Base-by-base conservation (phyloP, 2,329 filamentous ascomycete species). In the Fusarium sp. region DNA sequence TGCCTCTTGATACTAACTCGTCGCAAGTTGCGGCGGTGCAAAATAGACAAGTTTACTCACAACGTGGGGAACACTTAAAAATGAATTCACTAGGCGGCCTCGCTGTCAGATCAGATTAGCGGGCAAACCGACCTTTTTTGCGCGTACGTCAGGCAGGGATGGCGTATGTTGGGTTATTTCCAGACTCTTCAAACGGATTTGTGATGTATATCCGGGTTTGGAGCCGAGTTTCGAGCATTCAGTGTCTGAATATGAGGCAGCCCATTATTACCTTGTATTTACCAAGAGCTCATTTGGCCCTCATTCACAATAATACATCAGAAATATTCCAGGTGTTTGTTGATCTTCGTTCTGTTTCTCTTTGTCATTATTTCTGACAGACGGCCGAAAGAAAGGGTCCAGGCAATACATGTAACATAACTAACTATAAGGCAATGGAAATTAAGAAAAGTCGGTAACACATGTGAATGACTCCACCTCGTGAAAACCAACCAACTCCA, bases 21-120 rank as follows among this genome's bases (percentile, higher is more conserved):
- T 9, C 9, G 34, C 34, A 32, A 15, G 28, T 36, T n/a, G 34
- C 9, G 34, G 34, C 34, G 17, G 60, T 65, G 54, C 62, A 62
- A 48, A 57, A 20, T 17, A 63, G 24, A 45, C 30, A 34, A 34
- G 12, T 34, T 17, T 17, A 8, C 26, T 1, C 4, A 28, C 26
- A 17, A 34, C 30, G 30, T 34, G 15, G 30, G 30, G 15, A 17
- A 34, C 17, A 36, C 17, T n/a, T 17, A 17, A 15, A 26, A 12
- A 32, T 47, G 19, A 26, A 56, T 30, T 32, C 40, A 40, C 30
- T 59, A 38, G 67, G 64, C 65, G 68, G 62, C 68, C 68, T 70
- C 68, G 57, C 65, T 56, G 40, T 42, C 34, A 46, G 40, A 52
- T 55, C 67, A 70, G 63, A 68, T 63, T 50, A 56, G 42, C 28